These are phyloP conservation scores for Solanum corneliomulleri DNA, from an alignment of 257 asterid species.

Conservation along the genomic window DNA sequence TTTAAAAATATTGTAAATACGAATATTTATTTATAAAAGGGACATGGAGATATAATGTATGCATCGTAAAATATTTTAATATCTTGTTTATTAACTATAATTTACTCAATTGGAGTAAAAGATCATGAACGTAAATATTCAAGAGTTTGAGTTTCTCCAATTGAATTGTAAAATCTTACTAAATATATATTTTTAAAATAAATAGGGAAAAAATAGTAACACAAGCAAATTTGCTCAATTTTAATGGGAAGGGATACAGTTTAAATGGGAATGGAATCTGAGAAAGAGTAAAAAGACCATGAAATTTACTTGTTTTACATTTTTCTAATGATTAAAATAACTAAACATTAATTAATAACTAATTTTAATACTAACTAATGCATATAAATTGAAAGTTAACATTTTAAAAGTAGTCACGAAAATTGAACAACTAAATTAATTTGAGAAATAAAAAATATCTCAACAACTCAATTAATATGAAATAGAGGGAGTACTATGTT, in stretches of 20 bases:
- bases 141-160: neutral
- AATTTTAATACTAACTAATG: too few species aligned
- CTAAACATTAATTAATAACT: too few species aligned
- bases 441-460: too few species aligned
- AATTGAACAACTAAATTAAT: too few species aligned
- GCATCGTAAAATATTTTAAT: neutral
- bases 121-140: neutral
- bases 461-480: too few species aligned
- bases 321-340: too few species aligned
- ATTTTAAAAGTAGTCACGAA: too few species aligned
- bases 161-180: neutral
- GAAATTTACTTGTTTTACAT: neutral
- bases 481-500: too few species aligned
- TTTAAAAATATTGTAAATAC: too few species aligned
- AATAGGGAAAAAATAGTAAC: neutral
- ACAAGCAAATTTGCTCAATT: neutral
- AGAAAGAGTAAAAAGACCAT: neutral
- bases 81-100: neutral
- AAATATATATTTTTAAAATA: too few species aligned
- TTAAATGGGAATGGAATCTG: neutral
- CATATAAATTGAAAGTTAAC: too few species aligned
- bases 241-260: neutral
- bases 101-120: neutral
- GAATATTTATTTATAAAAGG: too few species aligned
- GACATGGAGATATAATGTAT: neutral